Base-by-base conservation (phyloP, 257 asterid species). In the Salvia miltiorrhiza region DNA sequence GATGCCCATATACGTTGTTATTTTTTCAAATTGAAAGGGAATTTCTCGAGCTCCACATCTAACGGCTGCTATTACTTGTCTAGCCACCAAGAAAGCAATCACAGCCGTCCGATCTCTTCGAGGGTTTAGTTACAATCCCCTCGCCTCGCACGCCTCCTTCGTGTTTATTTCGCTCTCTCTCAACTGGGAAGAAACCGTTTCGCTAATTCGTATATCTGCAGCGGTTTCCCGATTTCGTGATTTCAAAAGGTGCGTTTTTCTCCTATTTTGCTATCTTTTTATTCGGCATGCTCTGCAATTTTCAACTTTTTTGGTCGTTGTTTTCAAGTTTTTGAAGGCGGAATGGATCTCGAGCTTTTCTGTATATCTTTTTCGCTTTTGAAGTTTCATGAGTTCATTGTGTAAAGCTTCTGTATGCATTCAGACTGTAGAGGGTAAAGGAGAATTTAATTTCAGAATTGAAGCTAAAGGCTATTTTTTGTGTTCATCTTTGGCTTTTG, bases 51-150 rank as follows among this genome's bases (percentile, higher is more conserved):
- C 11, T n/a, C 16, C 39, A 49, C 26, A 76, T 72, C 78, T 32
- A 3, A 85, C 88, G 81, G 89, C 0, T 20, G 1, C 0, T 2
- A 71, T 43, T 39, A 33, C 21, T 68, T 39, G 21, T 54, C 13
- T 16, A 57, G n/a, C 35, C 13, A 70, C 21, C 69, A 73, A 73
- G 69, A 53, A 61, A 85, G 20, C 26, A 48, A 76, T 4, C 0
- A 0, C 6, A 75, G 47, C 86, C 89, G 84, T 85, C 53, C 0
- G 91, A 87, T 85, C 30, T 10, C 3, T 21, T 12, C 56, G 58
- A 83, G 89, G 91, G 89, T 76, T 87, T 79, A 75, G 83, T 17
- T 74, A 65, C 74, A 45, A 69, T 79, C 21, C 63, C 78, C 70
- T 60, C 60, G 13, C 4, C 17, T 14, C 64, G 33, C 79, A 70